phyloP scores from a whole-genome alignment of 1,284 basidiomycete genomes.

The Fomitopsis palustris region DNA sequence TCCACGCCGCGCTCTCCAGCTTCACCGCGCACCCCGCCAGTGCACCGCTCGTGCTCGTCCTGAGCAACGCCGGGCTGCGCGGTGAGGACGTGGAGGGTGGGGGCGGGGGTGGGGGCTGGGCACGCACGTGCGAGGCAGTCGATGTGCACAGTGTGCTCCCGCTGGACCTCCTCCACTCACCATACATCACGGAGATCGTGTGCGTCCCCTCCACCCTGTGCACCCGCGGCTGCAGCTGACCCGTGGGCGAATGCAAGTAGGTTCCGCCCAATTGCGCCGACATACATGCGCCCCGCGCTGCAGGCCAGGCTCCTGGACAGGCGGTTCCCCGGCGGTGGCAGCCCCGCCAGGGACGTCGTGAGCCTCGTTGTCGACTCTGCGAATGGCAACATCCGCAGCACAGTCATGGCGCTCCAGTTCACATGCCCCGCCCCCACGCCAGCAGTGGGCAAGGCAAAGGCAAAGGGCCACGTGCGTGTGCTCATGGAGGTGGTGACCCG shows the following conservation, averaged over 20 bases:
- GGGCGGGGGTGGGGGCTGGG: constrained; percentile 29
- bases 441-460: background rate
- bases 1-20: constrained; percentile 69
- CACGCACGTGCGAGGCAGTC: constrained; percentile 51
- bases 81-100: constrained; percentile 64
- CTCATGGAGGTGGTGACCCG: constrained; percentile 71
- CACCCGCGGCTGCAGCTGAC: background rate
- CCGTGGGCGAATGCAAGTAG: constrained; percentile 9
- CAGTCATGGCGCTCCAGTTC: constrained; percentile 91
- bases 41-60: constrained; percentile 77
- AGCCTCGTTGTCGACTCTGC: constrained; percentile 76
- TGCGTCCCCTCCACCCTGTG: constrained; percentile 31
- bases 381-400: constrained; percentile 90
- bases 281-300: constrained; percentile 80
- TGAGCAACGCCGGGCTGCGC: constrained; percentile 79
- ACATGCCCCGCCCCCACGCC: constrained; percentile 38
- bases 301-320: constrained; percentile 56
- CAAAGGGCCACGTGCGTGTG: constrained; percentile 23
- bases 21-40: constrained; percentile 42
- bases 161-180: constrained; percentile 53
- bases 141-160: constrained; percentile 71
- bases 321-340: constrained; percentile 37
- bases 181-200: constrained; percentile 74
- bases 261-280: constrained; percentile 90
- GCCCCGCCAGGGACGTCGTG: constrained; percentile 60